Evolutionary conservation across 2,329 filamentous ascomycete genomes (phyloP), one percentile per base, ranked within the genome.

Genomic region (Blastomyces silverae): DNA sequence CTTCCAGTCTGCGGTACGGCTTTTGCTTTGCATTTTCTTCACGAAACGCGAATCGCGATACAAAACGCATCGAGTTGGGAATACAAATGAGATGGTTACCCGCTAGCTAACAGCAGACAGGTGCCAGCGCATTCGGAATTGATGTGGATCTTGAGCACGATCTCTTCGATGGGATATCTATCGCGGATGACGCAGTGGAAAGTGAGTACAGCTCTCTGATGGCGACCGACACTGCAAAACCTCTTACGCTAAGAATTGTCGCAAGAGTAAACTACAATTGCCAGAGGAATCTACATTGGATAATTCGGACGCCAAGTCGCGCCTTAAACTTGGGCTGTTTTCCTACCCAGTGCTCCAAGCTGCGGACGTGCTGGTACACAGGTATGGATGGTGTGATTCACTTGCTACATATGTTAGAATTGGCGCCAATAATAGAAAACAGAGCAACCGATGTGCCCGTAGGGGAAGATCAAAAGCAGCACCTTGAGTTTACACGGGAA

Each of bases 121-220:
- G 87, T 92, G 1, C 82, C 87, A 22, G 87, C 88, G 58, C 94
- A 97, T 78, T 81, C 89, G 3, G 92, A 97, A 77, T 83, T 99
- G 68, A 96, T 96, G 90, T 99, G 94, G 94, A 92, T 97, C 73
- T 79, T 99, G 67, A 93, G 91, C 73, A 97, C 92, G 69, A 89
- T 90, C 62, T 90, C 94, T 31, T 93, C 90, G 5, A 92, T 94
- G 77, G 94, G 94, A 50, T 96, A 96, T 77, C 80, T 99, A n/a
- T 89, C 89, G 11, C 84, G 94, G n/a, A 99, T 99, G 94, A 97
- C 94, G 37, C 94, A 97, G 77, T 99, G 94, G 92, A 99, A 99
- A 87, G 91, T 91, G 73, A 68, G 22, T n/a, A 37, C 44, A 25
- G 37, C 37, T 59, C 66, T 58, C 73, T 72, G 46, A 25, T 52